Conservation (phyloP, 345 rosid genomes). For the Lepidium didymum region DNA sequence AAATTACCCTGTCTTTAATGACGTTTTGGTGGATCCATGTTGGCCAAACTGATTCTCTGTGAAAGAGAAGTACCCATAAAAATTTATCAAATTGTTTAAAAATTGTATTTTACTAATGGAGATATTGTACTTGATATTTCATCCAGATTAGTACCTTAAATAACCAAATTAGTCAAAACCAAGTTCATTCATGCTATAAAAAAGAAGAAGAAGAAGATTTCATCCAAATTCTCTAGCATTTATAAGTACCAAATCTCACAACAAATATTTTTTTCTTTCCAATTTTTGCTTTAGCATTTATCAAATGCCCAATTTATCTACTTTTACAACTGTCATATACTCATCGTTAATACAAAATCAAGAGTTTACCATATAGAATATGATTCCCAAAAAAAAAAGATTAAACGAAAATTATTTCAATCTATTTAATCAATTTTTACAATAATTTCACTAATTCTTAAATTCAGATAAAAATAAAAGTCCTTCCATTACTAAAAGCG, state of each 20-base stretch:
- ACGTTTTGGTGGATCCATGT: too few relatives aligned
- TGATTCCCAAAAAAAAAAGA: background rate
- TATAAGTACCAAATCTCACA: background rate
- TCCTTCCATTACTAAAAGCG: background rate
- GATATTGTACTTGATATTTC: too few relatives aligned
- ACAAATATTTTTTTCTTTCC: background rate
- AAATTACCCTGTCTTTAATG: too few relatives aligned
- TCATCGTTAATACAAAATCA: background rate
- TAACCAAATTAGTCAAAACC: too few relatives aligned
- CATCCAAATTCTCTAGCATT: background rate
- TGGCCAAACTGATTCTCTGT: too few relatives aligned
- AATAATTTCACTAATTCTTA: background rate
- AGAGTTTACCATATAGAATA: background rate
- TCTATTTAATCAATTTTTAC: too few relatives aligned
- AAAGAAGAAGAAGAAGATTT: background rate
- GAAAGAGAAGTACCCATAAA: too few relatives aligned
- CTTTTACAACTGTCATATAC: background rate
- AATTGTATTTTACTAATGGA: too few relatives aligned
- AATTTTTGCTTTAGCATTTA: background rate
- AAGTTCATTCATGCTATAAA: background rate
- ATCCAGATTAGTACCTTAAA: too few relatives aligned
- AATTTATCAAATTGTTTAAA: too few relatives aligned
- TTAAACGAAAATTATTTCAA: background rate
- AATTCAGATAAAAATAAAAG: background rate
- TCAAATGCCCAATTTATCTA: background rate